A percentile compares a stretch with the other conserved stretches of the same genome.
phyloP scores from a whole-genome alignment of 169 alveolate species.

The Plasmodium berghei region DNA sequence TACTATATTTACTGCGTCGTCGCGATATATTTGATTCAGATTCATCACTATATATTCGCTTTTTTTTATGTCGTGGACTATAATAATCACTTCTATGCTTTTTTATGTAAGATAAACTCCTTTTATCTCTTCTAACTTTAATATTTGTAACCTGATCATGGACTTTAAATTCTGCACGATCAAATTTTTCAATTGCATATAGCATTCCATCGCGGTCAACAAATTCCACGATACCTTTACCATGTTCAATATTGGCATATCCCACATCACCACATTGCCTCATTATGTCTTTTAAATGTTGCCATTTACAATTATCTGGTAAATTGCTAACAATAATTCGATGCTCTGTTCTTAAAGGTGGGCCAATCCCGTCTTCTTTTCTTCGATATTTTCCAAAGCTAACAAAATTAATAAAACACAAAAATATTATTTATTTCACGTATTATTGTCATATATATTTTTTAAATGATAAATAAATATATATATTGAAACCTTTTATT shows the following conservation, averaged over 20 bases:
- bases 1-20: conserved; percentile 48
- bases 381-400: conserved; percentile 74
- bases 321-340: conserved; percentile 83
- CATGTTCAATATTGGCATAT: conserved; percentile 83
- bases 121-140: conserved; percentile 75
- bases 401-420: conserved; percentile 8
- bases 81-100: conserved; percentile 58
- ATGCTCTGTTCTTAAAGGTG: conserved; percentile 82
- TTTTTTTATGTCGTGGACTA: conserved; percentile 61
- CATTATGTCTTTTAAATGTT: conserved; percentile 88
- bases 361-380: conserved; percentile 65
- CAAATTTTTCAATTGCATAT: conserved; percentile 83
- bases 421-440: conserved; percentile 10
- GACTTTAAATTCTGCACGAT: conserved; percentile 83
- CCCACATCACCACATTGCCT: conserved; percentile 89
- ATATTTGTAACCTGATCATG: conserved; percentile 75
- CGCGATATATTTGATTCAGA: conserved; percentile 62
- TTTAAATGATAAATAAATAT: background rate
- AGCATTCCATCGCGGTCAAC: conserved; percentile 80
- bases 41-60: conserved; percentile 69
- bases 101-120: conserved; percentile 50
- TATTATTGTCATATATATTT: background rate
- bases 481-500: conserved; percentile 21
- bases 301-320: conserved; percentile 89
- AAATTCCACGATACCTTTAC: conserved; percentile 85